Evolutionary conservation across 2,329 filamentous ascomycete genomes (phyloP), one percentile per base, ranked within the genome.

Genomic region (Elsinoe fawcettii): DNA sequence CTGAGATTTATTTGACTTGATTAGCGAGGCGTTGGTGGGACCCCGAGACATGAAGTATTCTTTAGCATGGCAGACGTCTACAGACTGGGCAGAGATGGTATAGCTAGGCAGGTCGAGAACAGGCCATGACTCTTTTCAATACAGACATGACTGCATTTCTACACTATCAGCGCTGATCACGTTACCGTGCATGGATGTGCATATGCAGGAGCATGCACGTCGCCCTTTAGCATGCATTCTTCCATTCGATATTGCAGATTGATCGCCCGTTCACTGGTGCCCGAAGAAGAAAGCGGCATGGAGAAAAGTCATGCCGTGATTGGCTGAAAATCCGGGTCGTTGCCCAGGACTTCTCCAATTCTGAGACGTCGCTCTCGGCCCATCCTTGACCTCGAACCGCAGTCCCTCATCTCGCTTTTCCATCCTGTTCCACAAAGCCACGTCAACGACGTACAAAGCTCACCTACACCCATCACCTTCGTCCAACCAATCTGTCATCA

Each of bases 11-110:
- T 30, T 43, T 34, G 23, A 18, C 53, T 55, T 46, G 34, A n/a
- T 23, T 30, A 55, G 53, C 53, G 39, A 32, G 53, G 53, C 53
- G 53, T 55, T 55, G 53, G 36, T 27, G 53, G 36, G 12, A 11
- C 43, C 16, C 32, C 49, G 49, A 53, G 49, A 53, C 49, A 49
- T 20, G 8, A 30, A 30, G 23, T 30, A 2, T 14, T n/a, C 11
- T 25, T 3, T 3, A 16, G 20, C 23, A 23, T 12, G 27, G 27
- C 27, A 30, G 27, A 30, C 9, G 9, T 30, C 5, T 30, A 9
- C 9, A 9, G 27, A 5, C 27, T 30, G 27, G 9, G 27, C 27
- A 30, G 5, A 9, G 9, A 30, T 5, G 27, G 27, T 30, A 30
- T 30, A n/a, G n/a, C n/a, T n/a, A n/a, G n/a, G n/a, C 9, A 30